Percentiles rank a stretch among this genome's conserved stretches.
phyloP scores from a whole-genome alignment of 176 grass and related monocot species.

The Ampelocalamus luodianensis region DNA sequence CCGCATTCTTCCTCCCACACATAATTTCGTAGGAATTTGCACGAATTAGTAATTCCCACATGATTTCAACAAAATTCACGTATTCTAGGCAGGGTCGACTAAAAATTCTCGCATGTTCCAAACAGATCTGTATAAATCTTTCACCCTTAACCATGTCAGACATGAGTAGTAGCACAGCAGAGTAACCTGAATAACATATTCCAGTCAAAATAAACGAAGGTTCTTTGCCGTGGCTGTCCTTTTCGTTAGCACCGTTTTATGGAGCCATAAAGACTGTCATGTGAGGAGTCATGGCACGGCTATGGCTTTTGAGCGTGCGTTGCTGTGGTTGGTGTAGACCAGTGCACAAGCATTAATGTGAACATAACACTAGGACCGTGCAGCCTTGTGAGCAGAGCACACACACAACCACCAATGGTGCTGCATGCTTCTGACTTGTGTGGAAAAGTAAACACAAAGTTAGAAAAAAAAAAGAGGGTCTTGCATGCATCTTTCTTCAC shows the following conservation, averaged over 20 bases:
- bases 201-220: not conserved
- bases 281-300: constrained; percentile 31
- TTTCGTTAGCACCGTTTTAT: constrained; percentile 36
- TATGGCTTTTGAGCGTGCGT: constrained; percentile 8
- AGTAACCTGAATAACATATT: not conserved
- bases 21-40: not conserved
- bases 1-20: not conserved
- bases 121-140: not conserved
- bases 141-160: no score
- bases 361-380: constrained; percentile 5
- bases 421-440: not conserved
- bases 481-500: not conserved
- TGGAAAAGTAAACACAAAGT: not conserved
- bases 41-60: not conserved
- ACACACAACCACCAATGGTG: not conserved
- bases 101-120: not conserved
- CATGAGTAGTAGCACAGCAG: not conserved
- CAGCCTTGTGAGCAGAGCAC: constrained; percentile 40
- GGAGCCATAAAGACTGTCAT: constrained; percentile 45
- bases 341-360: constrained; percentile 39
- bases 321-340: constrained; percentile 51
- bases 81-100: not conserved
- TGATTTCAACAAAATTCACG: not conserved
- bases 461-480: not conserved
- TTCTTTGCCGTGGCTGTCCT: constrained; percentile 13